Evolutionary conservation across 352 stramenopile genomes (phyloP), one percentile per base, ranked within the genome.

Genomic region (Pythium rhizo-oryzae): DNA sequence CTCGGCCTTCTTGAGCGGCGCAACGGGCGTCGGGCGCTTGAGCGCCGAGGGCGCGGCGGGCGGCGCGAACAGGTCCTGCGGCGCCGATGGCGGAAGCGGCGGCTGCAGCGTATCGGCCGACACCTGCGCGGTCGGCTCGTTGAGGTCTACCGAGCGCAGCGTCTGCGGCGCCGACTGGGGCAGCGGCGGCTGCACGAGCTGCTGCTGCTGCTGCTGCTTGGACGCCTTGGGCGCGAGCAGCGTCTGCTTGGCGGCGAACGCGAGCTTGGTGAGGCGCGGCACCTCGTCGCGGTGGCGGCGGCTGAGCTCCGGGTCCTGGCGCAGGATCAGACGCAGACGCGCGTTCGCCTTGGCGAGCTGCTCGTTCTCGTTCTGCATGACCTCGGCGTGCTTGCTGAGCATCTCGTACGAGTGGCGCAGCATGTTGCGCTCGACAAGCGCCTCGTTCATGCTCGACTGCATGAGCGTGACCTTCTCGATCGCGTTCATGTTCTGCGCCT

Each of bases 231-330:
- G 62, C 49, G 77, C 77, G 1, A 81, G 62, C 53, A 72, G 70
- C 50, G 74, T 76, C 71, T 89, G 83, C 79, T 92, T 95, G 39
- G 80, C 82, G 23, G 79, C 79, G 54, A 89, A 80, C 51, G 84
- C 82, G 11, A 94, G 74, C 78, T 96, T 96, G 28, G 87, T 96
- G 19, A 96, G 68, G 9, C 84, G 82, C 21, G 87, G 85, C 43
- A 96, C 87, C 69, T 96, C 87, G 53, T 96, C 87, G 59, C 87
- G 87, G 68, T 93, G 85, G 66, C 90, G 91, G 59, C 87, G 85
- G 55, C 87, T 96, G 28, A 96, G 71, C 65, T 94, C 85, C 16
- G 87, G 85, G 70, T 96, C 87, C 47, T 96, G 87, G 21, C 87
- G 85, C 55, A 96, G 66, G 50, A 96, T 96, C 25, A 96, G 49